Evolutionary conservation across 495 filamentous ascomycete genomes (phyloP), one percentile per base, ranked within the genome.

Genomic region (Lophiostoma macrostomum): DNA sequence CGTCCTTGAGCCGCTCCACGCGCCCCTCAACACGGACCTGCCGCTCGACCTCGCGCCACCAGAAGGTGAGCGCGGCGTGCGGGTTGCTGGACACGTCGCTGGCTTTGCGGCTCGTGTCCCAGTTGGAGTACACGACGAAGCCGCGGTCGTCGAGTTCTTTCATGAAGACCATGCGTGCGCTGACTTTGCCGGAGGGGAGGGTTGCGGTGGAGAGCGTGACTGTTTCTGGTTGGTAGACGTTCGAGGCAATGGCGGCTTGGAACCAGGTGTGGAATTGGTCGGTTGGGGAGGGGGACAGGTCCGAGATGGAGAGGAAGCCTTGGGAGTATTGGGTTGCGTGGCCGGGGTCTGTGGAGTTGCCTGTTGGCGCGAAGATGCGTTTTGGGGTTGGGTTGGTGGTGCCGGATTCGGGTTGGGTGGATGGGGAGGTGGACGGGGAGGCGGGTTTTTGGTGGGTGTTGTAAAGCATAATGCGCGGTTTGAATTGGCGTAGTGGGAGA

Each of bases 121-220:
- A 94, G 67, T 97, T 98, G 60, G 81, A 87, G 71, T 97, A 98
- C 11, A 97, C 76, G 22, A 96, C 87, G 69, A 95, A 98, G 11
- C 90, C 91, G 4, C 74, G 71, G 24, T 78, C 69, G 65, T 89
- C 86, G 20, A 89, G 78, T 49, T 73, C 71, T 66, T 98, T 98
- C 25, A 98, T 75, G 69, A 97, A 97, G 45, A 98, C 89, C 53
- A 85, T 78, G 38, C 93, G 87, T 8, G 87, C 80, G 53, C 85
- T 89, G 30, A 96, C 84, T 25, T 85, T 82, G 46, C 93, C 93
- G 0, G 82, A 87, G 16, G 91, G 93, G 4, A 97, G 75, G n/a
- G 74, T 73, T 1, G 93, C 90, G 5, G 91, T 97, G 11, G 93
- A 85, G 0, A 97, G 73, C 14, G 80, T 85, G 55, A 83, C 82